Base-by-base conservation (phyloP, 129 eudicot genomes). In the Logfia minima region DNA sequence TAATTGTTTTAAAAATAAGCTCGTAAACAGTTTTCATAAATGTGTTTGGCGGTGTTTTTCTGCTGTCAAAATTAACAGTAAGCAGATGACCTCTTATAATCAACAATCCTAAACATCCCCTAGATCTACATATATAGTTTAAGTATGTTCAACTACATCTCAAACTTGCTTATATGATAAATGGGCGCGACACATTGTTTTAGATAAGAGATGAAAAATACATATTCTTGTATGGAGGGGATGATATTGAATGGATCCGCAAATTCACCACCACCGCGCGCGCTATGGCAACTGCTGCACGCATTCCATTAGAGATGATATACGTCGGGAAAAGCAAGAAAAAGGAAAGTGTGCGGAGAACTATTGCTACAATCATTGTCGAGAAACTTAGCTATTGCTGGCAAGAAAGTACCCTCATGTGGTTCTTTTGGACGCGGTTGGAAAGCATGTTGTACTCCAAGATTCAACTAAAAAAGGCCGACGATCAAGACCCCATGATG, bases 401-500 rank as follows among this genome's bases (percentile, higher is more conserved):
- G 92, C 77, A 60, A 59, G 82, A 83, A 48, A 78, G 77, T 14
- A 62, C 76, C n/a, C 35, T 58, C 53, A 71, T 86, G 66, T 89
- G 89, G 89, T 86, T 72, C 87, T 87, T 87, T 29, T 84, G 86
- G 96, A 76, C 85, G 1, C 69, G 87, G 29, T 70, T 87, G 1
- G 88, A 85, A 61, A 85, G 92, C 92, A 93, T 93, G 98, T 78
- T 90, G 81, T 83, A 82, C 84, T 93, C 98, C 41, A 93, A 89
- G 86, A 76, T 85, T 17, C 92, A 93, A 60, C 78, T 82, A 2
- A 88, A 84, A 9, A 72, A 69, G 52, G 78, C 84, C 2, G 84
- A 79, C 16, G 93, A 90, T 23, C 77, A 68, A 11, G 98, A 93
- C 77, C 80, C 34, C 7, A 59, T 87, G 31, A 83, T 93, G 87